Evolutionary conservation across 2,329 filamentous ascomycete genomes (phyloP).

Genomic region (Colletotrichum orbiculare): DNA sequence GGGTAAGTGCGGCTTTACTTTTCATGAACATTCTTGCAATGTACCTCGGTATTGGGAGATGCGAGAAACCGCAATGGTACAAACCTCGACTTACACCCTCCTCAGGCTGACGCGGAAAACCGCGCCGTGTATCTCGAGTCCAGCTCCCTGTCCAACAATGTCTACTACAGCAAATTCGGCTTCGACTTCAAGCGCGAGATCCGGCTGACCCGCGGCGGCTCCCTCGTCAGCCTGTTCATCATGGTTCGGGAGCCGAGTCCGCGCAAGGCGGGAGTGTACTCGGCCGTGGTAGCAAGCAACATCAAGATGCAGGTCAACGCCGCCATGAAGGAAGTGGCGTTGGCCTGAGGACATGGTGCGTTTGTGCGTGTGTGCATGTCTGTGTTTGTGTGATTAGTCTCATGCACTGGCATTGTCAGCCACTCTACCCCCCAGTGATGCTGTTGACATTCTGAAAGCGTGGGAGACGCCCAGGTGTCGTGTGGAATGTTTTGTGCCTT

Average conservation of each 20-base stretch:
- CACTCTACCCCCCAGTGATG: conserved; percentile 15
- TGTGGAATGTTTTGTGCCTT: not conserved
- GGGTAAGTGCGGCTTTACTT: conserved; percentile 57
- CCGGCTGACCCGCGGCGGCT: conserved; percentile 66
- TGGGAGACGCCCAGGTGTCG: not conserved
- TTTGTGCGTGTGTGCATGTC: not conserved
- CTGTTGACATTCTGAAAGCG: not conserved
- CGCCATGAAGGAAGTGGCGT: conserved; percentile 40
- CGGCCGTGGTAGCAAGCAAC: conserved; percentile 46
- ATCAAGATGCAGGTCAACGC: conserved; percentile 45
- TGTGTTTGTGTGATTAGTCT: no score
- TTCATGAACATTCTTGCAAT: not conserved
- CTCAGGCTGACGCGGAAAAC: conserved; percentile 74
- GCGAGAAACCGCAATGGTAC: no score
- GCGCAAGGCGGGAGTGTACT: conserved; percentile 42
- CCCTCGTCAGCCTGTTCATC: conserved; percentile 76
- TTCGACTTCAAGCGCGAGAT: conserved; percentile 75
- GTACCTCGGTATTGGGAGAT: no score
- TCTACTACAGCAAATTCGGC: conserved; percentile 80
- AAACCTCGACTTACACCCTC: not conserved
- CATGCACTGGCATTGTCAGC: conserved; percentile 8
- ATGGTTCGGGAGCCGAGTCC: conserved; percentile 81
- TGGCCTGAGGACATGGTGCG: conserved; percentile 6
- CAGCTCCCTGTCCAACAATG: conserved; percentile 73
- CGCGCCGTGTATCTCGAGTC: conserved; percentile 83